phyloP scores from a whole-genome alignment of 1,284 basidiomycete genomes.

The Ustilago loliicola region DNA sequence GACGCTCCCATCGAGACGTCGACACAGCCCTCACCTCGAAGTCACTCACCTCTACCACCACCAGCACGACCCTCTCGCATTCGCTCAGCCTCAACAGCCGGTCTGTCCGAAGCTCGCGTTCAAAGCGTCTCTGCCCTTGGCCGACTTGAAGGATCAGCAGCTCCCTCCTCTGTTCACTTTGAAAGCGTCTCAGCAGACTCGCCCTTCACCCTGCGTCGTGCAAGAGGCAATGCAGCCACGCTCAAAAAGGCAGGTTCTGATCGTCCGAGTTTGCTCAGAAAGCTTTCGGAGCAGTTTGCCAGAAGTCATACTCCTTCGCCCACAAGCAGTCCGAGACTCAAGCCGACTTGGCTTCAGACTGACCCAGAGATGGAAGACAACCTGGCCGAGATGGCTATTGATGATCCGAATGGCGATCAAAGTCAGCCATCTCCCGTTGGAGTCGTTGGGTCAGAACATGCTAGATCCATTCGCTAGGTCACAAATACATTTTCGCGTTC shows the following conservation, averaged over 20 bases:
- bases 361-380: constrained; percentile 18
- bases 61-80: constrained; percentile 20
- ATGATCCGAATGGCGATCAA: constrained; percentile 10
- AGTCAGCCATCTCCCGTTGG: neutral
- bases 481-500: neutral
- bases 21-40: neutral
- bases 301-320: constrained; percentile 35
- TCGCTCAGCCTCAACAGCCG: constrained; percentile 34
- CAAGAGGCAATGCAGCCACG: neutral
- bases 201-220: constrained; percentile 3
- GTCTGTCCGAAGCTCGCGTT: constrained; percentile 36
- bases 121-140: constrained; percentile 42
- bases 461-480: constrained; percentile 23
- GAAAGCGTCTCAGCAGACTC: constrained; percentile 18
- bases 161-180: neutral
- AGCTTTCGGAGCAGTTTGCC: constrained; percentile 42
- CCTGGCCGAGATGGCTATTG: constrained; percentile 15
- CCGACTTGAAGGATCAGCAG: constrained; percentile 23
- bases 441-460: too few relatives aligned
- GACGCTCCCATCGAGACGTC: neutral
- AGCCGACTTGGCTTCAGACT: constrained; percentile 7
- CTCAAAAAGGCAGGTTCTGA: constrained; percentile 3
- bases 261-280: constrained; percentile 34
- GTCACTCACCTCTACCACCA: constrained; percentile 2
- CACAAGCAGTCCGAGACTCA: constrained; percentile 25